Evolutionary conservation across 2,329 filamentous ascomycete species (phyloP).

Genomic region (Tricladium varicosporioides): DNA sequence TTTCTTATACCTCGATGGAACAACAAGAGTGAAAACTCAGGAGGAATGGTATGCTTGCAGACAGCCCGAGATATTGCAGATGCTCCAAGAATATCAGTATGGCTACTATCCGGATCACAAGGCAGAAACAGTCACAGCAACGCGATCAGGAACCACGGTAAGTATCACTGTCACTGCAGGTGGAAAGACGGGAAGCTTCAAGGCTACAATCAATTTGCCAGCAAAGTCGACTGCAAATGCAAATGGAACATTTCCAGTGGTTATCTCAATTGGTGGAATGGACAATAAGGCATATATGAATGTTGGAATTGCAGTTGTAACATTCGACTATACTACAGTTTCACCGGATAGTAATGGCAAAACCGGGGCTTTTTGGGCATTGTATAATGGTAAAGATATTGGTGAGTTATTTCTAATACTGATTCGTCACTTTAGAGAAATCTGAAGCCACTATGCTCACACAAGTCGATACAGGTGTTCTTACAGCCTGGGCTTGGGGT

Average conservation of each 20-base stretch:
- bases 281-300: slow-evolving; percentile 45
- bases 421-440: background rate
- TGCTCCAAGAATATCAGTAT: slow-evolving; percentile 51
- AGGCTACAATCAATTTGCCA: slow-evolving; percentile 43
- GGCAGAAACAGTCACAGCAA: slow-evolving; percentile 45
- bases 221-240: slow-evolving; percentile 30
- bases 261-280: slow-evolving; percentile 51
- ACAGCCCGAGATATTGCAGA: slow-evolving; percentile 47
- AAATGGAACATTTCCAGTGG: slow-evolving; percentile 36
- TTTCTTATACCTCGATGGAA: slow-evolving; percentile 35
- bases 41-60: slow-evolving; percentile 50
- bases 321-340: slow-evolving; percentile 48
- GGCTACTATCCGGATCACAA: slow-evolving; percentile 50
- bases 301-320: slow-evolving; percentile 48
- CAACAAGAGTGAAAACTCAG: slow-evolving; percentile 41
- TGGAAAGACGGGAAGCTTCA: slow-evolving; percentile 44
- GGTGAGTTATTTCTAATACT: slow-evolving; percentile 33
- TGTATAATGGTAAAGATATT: slow-evolving; percentile 48
- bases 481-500: slow-evolving; percentile 40
- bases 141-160: slow-evolving; percentile 44
- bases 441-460: background rate
- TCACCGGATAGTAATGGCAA: slow-evolving; percentile 49
- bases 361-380: slow-evolving; percentile 47
- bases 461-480: slow-evolving; percentile 27
- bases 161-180: slow-evolving; percentile 42